Evolutionary conservation across 2,329 filamentous ascomycete species (phyloP), one percentile per base, ranked within the genome.

Genomic region (Beauveria rudraprayagi): DNA sequence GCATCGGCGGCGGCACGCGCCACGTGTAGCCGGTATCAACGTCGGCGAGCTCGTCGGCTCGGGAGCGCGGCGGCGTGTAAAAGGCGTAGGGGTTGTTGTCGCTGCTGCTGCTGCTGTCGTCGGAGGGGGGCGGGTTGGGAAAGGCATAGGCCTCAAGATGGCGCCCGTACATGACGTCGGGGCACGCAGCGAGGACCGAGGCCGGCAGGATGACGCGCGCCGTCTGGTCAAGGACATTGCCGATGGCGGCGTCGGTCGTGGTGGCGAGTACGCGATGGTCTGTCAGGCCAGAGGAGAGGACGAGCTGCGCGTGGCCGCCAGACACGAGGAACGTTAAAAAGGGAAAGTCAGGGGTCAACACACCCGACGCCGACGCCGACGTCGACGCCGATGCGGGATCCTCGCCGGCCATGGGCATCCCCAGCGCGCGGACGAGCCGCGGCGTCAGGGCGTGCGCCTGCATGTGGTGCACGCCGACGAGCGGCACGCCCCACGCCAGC

Each of bases 401-500:
- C 8, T 43, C 19, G 43, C 57, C 37, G 22, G 34, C 63, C 63
- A 65, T 66, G 22, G 63, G 61, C 65, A 66, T 66, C 56, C 78
- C 70, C 63, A 93, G 73, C 5, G 89, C 89, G 37, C 78, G 76
- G 4, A 88, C 86, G 47, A 99, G 82, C 10, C 91, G 82, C 17
- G 93, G 90, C 19, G 94, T 97, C 64, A 99, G 77, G 19, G 94
- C 89, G 73, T 99, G 94, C 11, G 92, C 94, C 72, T 97, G 92
- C 94, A 99, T 97, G 73, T 99, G 94, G 72, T 99, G 90, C 1
- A 97, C 90, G 0, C 86, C 94, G 1, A 97, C 73, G 37, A 97
- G 77, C 3, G 93, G 92, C 43, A 92, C 82, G 65, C 86, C 82
- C 90, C 90, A 96, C 43, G 91, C 92, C 22, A 90, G 79, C 0